Conservation (phyloP, 148 eudicot species). For the Fagopyrum esculentum region DNA sequence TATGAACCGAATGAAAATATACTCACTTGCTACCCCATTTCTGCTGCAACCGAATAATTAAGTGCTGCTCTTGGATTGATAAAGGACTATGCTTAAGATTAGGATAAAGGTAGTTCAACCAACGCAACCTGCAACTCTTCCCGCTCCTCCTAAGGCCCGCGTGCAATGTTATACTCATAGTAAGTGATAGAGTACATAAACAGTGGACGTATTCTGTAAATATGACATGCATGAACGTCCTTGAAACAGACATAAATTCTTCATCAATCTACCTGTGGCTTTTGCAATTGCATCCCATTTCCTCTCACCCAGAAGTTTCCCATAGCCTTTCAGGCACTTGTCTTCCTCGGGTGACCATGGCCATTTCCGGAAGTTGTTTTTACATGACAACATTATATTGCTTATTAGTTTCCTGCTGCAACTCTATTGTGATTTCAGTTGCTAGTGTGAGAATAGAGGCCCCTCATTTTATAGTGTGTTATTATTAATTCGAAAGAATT, state of each 20-base stretch:
- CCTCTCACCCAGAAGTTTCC: slow-evolving; percentile 38
- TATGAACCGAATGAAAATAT: too few relatives aligned
- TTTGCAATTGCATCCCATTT: slow-evolving; percentile 66
- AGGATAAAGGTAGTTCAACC: slow-evolving; percentile 67
- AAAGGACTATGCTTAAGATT: slow-evolving; percentile 52
- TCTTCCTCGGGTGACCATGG: slow-evolving; percentile 58
- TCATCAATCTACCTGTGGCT: slow-evolving; percentile 39
- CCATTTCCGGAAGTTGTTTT: slow-evolving; percentile 34
- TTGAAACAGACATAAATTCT: too few relatives aligned
- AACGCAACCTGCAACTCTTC: slow-evolving; percentile 65
- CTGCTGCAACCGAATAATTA: slow-evolving; percentile 40
- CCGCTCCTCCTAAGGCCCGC: slow-evolving; percentile 62
- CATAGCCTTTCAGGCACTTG: slow-evolving; percentile 26
- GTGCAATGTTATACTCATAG: neutral
- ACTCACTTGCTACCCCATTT: slow-evolving; percentile 70
- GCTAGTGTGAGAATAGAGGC: neutral
- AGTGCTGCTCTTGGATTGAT: slow-evolving; percentile 36
- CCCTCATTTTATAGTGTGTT: neutral
- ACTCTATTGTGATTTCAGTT: neutral
- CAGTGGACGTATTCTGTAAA: too few relatives aligned
- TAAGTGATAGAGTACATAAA: neutral
- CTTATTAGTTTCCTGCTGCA: neutral
- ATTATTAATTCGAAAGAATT: too few relatives aligned
- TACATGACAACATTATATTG: slow-evolving; percentile 14
- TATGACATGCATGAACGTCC: neutral